Evolutionary conservation across 225 moss, liverwort and hornwort species (phyloP), one percentile per base, ranked within the genome.

Genomic region (Marchantia paleacea): DNA sequence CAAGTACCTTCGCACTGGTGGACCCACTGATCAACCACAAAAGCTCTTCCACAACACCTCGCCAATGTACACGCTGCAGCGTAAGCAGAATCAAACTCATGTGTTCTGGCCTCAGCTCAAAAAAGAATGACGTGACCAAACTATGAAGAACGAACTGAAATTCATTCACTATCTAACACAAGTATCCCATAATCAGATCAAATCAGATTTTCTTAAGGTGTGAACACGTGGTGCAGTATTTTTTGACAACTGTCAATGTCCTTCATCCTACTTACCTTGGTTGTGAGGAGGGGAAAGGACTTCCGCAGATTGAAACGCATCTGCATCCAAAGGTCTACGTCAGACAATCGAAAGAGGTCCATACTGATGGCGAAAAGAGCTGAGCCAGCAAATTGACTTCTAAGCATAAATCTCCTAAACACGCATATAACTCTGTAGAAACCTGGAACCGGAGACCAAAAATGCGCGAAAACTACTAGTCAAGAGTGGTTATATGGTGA

Each of bases 21-120:
- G 93, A 97, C 60, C 95, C 95, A 82, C 97, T 97, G 67, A 97
- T 93, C 70, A 97, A 93, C 97, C 97, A 99, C 66, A 99, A 90
- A 29, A 99, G 85, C 83, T 99, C 97, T 82, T 95, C 95, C 84
- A 99, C 84, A 78, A 99, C 92, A 31, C 95, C 92, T 79, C 93
- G 92, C 92, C 92, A 99, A 77, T 95, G 93, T 0, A 95, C 95
- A 69, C 92, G 95, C 94, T 94, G 91, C 52, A 89, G 58, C 28
- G 77, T 61, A 47, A 82, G 68, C 20, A 20, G 55, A 39, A 39
- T 51, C 5, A 71, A 71, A 64, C 47, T 12, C 22, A 49, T 3
- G 15, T 39, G 22, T 26, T 16, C 29, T 19, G 72, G 60, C 29
- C 47, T 4, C 19, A 58, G 5, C 39, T 39, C 39, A 39, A 39